Base-by-base conservation (phyloP, 1,284 basidiomycete species). In the Phenoliferia sp. region DNA sequence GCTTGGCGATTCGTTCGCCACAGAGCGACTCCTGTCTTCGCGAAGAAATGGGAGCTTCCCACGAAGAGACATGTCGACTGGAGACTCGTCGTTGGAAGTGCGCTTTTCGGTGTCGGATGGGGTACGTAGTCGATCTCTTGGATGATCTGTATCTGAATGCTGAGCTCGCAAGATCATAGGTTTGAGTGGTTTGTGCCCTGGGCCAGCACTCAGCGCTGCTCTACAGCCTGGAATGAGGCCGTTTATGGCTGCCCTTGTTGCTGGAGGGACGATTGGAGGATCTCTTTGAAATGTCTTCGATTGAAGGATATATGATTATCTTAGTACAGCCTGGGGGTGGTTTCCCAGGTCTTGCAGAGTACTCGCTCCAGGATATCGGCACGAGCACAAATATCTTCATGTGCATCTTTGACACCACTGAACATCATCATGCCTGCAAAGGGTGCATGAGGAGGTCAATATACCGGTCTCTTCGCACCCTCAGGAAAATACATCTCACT, bases 101-200 rank as follows among this genome's bases (percentile, higher is more conserved):
- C 70, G 2, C 62, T 78, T 15, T 79, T 79, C 52, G 78, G 78
- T 7, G 31, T 77, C 12, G 78, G 78, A 0, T 79, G 78, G 78
- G 78, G 78, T 69, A n/a, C 19, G 65, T 59, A 44, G n/a, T 29
- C n/a, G 28, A 6, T 31, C 15, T 12, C 36, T 44, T 31, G 9
- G 48, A 44, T 44, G 39, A 44, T 12, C 39, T 22, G 39, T 22
- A 22, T 15, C 22, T 44, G 39, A 44, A 12, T 59, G 59, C 28
- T 17, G 4, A 19, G 28, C 15, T 29, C 28, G 15, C 6, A 12
- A 34, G 22, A 3, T 35, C 17, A 19, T 61, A 71, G 70, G 67
- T 12, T 36, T 70, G 17, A 32, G 29, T 12, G 69, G 69, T 4
- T 61, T 71, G 31, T 71, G 70, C 56, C 70, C 70, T 26, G 70